Percentiles rank a stretch among this genome's conserved stretches.
Evolutionary conservation across 2,329 filamentous ascomycete genomes (phyloP).

Genomic region (Drechslerella dactyloides): DNA sequence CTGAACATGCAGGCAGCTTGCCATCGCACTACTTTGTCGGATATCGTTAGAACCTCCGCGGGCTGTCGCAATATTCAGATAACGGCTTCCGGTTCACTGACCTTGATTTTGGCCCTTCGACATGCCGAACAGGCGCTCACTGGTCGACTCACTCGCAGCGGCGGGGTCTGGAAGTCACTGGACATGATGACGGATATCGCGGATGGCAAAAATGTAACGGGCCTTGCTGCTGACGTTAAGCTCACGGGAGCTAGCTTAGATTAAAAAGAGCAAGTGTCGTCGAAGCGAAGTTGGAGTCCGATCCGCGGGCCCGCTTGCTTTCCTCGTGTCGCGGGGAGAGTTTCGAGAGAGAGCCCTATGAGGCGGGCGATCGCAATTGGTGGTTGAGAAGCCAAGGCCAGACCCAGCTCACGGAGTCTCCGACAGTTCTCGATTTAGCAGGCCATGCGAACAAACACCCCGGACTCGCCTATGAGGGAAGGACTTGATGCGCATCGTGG

Average conservation of each 20-base stretch:
- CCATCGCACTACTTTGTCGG: conserved; percentile 74
- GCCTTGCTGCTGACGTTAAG: conserved; percentile 4
- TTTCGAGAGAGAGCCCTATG: conserved; percentile 39
- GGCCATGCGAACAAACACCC: conserved; percentile 33
- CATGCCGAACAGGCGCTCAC: conserved; percentile 82
- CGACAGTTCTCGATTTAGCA: conserved; percentile 34
- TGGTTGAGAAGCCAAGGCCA: conserved; percentile 36
- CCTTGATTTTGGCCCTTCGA: conserved; percentile 91
- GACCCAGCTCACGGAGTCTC: conserved; percentile 43
- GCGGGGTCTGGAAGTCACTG: conserved; percentile 48
- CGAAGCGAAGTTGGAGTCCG: conserved; percentile 38
- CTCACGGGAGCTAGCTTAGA: conserved; percentile 9
- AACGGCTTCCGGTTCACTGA: conserved; percentile 56
- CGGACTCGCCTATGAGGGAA: conserved; percentile 4
- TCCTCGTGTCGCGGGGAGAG: conserved; percentile 36
- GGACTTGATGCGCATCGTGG: not conserved
- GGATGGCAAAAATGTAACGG: conserved; percentile 25
- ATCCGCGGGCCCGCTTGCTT: conserved; percentile 29
- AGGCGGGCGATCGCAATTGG: conserved; percentile 36
- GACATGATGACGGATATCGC: conserved; percentile 24
- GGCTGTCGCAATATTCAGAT: not conserved
- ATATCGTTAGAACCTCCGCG: conserved; percentile 22
- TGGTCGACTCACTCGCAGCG: conserved; percentile 74
- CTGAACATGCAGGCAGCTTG: conserved; percentile 91
- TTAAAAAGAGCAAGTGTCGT: conserved; percentile 25